phyloP scores from a whole-genome alignment of 2,329 filamentous ascomycete species.

The Cladosporium phlei region DNA sequence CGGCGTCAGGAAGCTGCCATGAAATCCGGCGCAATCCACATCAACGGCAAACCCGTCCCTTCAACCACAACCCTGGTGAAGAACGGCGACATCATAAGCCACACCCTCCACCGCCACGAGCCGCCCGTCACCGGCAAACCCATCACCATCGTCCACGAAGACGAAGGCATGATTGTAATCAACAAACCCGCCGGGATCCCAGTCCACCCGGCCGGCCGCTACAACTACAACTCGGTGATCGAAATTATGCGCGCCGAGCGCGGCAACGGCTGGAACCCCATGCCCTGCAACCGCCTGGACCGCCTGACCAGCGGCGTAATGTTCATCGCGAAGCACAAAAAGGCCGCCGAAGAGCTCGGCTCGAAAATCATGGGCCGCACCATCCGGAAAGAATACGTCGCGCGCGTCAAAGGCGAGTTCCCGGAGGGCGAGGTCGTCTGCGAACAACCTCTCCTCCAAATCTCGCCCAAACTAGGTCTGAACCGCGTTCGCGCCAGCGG shows the following conservation, averaged over 20 bases:
- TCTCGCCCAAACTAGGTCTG: conserved; percentile 89
- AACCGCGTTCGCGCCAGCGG: conserved; percentile 93
- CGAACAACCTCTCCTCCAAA: conserved; percentile 87
- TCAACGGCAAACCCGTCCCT: conserved; percentile 70
- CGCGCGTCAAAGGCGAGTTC: conserved; percentile 84
- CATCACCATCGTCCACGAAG: conserved; percentile 81
- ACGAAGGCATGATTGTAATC: conserved; percentile 89
- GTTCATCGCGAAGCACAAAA: conserved; percentile 87
- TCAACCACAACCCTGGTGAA: conserved; percentile 65
- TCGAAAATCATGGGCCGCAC: conserved; percentile 72
- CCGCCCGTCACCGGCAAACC: conserved; percentile 80
- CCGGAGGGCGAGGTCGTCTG: conserved; percentile 88
- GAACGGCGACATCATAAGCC: conserved; percentile 87
- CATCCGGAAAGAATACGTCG: conserved; percentile 92
- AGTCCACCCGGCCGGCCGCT: conserved; percentile 90
- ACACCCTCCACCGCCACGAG: conserved; percentile 92
- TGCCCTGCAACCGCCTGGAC: conserved; percentile 89
- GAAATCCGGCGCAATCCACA: conserved; percentile 67
- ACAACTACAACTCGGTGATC: conserved; percentile 90
- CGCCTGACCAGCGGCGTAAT: conserved; percentile 92
- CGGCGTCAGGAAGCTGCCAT: conserved; percentile 63
- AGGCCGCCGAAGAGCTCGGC: conserved; percentile 72
- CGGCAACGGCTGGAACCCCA: conserved; percentile 53
- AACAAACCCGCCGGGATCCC: conserved; percentile 94
- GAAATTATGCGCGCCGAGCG: conserved; percentile 85